Evolutionary conservation across 352 stramenopile species (phyloP).

Genomic region (Pythium guiyangense): DNA sequence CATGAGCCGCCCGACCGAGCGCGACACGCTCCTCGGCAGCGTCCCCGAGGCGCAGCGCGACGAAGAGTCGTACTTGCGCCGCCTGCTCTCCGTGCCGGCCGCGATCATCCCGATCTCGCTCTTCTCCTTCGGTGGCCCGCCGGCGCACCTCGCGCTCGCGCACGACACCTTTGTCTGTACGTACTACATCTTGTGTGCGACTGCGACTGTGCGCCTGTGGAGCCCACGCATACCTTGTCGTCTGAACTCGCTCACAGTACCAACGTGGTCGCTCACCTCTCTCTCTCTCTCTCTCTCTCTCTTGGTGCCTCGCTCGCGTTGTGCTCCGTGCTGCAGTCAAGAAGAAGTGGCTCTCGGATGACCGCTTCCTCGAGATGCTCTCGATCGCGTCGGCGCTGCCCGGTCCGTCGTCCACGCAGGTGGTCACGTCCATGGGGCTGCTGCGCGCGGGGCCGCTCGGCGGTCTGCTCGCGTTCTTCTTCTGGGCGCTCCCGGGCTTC

Average conservation of each 20-base stretch:
- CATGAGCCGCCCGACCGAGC: constrained; percentile 10
- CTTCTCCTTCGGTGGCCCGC: constrained; percentile 61
- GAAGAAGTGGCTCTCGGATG: no score
- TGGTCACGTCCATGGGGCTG: no score
- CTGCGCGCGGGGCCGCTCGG: no score
- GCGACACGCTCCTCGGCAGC: constrained; percentile 21
- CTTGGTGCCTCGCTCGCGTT: no score
- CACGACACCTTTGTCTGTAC: constrained; percentile 79
- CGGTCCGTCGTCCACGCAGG: no score
- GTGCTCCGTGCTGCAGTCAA: constrained; percentile 76
- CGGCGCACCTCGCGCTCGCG: constrained; percentile 53
- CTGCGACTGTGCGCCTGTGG: background rate
- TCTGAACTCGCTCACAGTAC: no score
- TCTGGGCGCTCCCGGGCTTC: no score
- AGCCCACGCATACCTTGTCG: no score
- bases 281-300: constrained; percentile 34
- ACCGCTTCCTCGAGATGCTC: no score
- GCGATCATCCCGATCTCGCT: constrained; percentile 58
- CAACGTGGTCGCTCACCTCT: background rate
- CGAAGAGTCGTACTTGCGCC: constrained; percentile 37
- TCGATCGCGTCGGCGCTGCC: no score
- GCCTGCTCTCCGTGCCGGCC: constrained; percentile 46
- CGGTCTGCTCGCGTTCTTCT: no score
- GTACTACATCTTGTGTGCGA: no score
- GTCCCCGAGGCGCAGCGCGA: constrained; percentile 2